Evolutionary conservation across 805 yeast species (phyloP).

Genomic region (Kurtzmaniella fragi): DNA sequence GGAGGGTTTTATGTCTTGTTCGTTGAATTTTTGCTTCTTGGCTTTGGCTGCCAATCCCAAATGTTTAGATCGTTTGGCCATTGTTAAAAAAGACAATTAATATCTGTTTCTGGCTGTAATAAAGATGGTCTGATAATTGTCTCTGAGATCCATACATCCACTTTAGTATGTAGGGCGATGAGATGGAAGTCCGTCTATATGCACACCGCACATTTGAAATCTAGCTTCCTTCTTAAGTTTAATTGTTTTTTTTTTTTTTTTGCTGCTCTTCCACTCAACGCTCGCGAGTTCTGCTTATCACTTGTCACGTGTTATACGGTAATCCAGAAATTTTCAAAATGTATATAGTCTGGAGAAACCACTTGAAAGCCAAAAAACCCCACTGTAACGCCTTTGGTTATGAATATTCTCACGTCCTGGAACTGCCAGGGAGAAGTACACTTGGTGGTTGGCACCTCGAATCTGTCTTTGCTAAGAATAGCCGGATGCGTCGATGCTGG

Average conservation of each 20-base stretch:
- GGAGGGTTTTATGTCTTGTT: conserved; percentile 7
- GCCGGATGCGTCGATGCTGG: conserved; percentile 47
- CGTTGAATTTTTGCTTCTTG: conserved; percentile 33
- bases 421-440: conserved; percentile 49
- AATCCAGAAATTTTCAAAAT: conserved; percentile 5
- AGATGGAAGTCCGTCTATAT: too few relatives aligned
- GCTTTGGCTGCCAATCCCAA: conserved; percentile 45
- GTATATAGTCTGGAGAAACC: not conserved
- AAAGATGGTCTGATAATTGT: too few relatives aligned
- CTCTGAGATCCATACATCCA: too few relatives aligned
- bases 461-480: conserved; percentile 44
- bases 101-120: too few relatives aligned
- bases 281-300: not conserved
- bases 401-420: conserved; percentile 32
- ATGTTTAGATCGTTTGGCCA: conserved; percentile 24
- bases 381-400: not conserved
- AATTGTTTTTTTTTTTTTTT: too few relatives aligned
- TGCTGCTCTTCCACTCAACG: too few relatives aligned
- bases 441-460: conserved; percentile 51
- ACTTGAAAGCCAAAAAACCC: not conserved
- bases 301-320: conserved; percentile 13
- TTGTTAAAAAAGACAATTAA: conserved; percentile 1
- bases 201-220: too few relatives aligned
- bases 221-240: too few relatives aligned
- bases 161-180: too few relatives aligned